A percentile compares a stretch with the other conserved stretches of the same genome.
These are phyloP conservation scores for Amoeboaphelidium occidentale DNA, from an alignment of 371 early-diverging fungal species.

Conservation along the genomic window DNA sequence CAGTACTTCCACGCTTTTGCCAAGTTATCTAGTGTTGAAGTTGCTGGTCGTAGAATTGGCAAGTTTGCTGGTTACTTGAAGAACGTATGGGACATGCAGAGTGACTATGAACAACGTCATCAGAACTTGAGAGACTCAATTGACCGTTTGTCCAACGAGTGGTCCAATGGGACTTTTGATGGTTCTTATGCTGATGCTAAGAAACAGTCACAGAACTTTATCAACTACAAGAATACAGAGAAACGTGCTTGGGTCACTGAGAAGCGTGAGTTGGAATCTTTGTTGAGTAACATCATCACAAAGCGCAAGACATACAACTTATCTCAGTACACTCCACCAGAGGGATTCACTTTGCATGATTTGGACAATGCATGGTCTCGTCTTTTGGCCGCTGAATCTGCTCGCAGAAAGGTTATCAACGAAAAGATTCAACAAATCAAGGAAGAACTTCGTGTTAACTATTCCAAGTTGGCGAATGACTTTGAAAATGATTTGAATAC, in stretches of 20 bases:
- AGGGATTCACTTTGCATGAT: constrained; percentile 40
- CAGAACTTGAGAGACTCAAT: constrained; percentile 34
- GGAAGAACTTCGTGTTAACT: constrained; percentile 37
- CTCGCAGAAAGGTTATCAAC: constrained; percentile 47
- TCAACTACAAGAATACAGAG: constrained; percentile 44
- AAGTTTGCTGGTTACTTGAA: constrained; percentile 68
- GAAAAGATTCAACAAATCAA: constrained; percentile 46
- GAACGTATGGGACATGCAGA: constrained; percentile 62
- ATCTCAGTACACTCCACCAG: constrained; percentile 52
- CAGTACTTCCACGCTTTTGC: constrained; percentile 95
- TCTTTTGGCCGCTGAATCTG: constrained; percentile 41
- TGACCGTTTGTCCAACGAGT: constrained; percentile 25
- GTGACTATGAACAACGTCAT: constrained; percentile 66
- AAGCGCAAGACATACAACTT: constrained; percentile 80
- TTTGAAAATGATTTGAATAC: constrained; percentile 35
- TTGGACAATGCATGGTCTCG: constrained; percentile 46
- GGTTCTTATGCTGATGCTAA: constrained; percentile 49
- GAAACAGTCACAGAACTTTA: constrained; percentile 39
- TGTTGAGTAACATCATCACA: constrained; percentile 78
- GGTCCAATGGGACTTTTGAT: constrained; percentile 33
- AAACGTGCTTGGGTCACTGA: constrained; percentile 75
- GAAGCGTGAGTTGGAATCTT: constrained; percentile 56
- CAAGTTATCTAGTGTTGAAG: constrained; percentile 52
- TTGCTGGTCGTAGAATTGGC: constrained; percentile 69
- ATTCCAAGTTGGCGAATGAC: constrained; percentile 48